Base-by-base conservation (phyloP, 306 rosid genomes). In the Cucumis hystrix region DNA sequence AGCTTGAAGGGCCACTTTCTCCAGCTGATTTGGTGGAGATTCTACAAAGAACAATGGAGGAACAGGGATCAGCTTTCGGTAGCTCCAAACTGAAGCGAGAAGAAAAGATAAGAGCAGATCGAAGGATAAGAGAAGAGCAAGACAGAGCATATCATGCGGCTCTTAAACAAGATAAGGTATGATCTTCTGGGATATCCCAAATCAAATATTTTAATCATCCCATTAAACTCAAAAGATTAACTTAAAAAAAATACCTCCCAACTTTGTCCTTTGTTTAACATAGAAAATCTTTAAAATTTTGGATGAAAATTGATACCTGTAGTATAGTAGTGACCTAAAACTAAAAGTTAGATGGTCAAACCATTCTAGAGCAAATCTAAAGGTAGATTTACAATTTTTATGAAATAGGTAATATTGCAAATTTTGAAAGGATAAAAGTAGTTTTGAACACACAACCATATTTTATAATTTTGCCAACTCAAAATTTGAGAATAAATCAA, bases 41-140 rank as follows among this genome's bases (percentile, higher is more conserved):
- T 86, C 91, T 91, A 62, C 98, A 91, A 77, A 88, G 87, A 82
- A 88, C 96, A 76, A n/a, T 85, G 83, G 98, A 91, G 80, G 97
- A 93, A 78, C 89, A 89, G 88, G 96, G 97, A 10, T 20, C 80
- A 79, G 97, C 93, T 75, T 86, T 89, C 55, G 89, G 83, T n/a
- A 79, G 92, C 82, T 85, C 33, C 21, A 89, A 74, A 78, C 86
- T 87, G 8, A 81, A 87, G 83, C 74, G 74, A 62, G 86, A 81
- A 57, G 90, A 89, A 72, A 82, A 83, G 81, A 84, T 93, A 21
- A 79, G 49, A 80, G 93, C 87, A 49, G 91, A 91, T 54, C 90
- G 93, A 69, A 84, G 81, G 83, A 82, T 89, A 23, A 80, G 90
- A 85, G 97, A 93, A 81, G 93, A 91, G 64, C 97, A 91, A 84